Conservation (phyloP, 1,284 basidiomycete genomes). For the Jaminaea rosea region DNA sequence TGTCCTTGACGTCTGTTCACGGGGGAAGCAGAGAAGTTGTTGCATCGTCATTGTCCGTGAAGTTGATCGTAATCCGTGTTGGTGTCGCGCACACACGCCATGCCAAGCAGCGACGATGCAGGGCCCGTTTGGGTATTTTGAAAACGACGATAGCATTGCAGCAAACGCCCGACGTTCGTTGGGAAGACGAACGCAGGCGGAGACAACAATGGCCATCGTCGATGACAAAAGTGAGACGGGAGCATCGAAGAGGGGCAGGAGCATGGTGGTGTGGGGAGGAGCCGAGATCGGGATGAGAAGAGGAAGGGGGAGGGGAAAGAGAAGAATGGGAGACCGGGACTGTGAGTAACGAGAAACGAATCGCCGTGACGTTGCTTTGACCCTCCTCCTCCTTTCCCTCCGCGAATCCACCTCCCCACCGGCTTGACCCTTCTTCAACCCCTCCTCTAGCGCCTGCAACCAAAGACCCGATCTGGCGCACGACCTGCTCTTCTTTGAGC, state of each 20-base stretch:
- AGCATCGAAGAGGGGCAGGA: not conserved
- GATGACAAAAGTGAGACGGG: not conserved
- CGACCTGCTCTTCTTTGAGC: no score
- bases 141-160: constrained; percentile 37
- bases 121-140: not conserved
- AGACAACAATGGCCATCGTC: not conserved
- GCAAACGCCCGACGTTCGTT: constrained; percentile 19
- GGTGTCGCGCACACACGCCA: no score
- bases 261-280: no score
- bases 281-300: not conserved
- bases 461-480: no score
- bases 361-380: no score
- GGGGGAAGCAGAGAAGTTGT: constrained; percentile 2
- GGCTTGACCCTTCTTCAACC: no score
- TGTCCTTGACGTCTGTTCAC: constrained; percentile 78
- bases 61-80: no score
- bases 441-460: no score
- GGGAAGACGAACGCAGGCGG: not conserved
- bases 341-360: constrained; percentile 1
- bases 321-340: not conserved
- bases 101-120: no score
- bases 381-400: no score
- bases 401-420: no score
- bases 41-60: no score
- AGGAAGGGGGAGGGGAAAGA: not conserved